Evolutionary conservation across 306 rosid genomes (phyloP).

Genomic region (Lathyrus oleraceus): DNA sequence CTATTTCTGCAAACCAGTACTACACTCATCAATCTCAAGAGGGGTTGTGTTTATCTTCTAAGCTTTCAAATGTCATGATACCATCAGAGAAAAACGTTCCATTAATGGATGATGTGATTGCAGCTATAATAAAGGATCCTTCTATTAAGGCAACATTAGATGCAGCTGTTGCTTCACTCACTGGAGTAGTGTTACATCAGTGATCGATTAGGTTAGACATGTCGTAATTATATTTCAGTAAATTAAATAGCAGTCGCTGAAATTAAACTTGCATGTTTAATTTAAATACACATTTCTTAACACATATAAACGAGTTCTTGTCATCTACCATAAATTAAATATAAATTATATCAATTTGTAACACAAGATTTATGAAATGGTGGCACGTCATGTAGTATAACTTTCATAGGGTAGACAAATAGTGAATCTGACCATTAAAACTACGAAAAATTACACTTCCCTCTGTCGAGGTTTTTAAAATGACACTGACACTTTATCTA

Average conservation of each 20-base stretch:
- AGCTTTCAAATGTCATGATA: background rate
- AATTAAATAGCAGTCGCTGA: background rate
- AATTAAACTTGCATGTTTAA: background rate
- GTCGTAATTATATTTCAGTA: background rate
- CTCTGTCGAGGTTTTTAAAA: too few species aligned
- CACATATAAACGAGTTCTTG: background rate
- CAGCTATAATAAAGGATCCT: constrained; percentile 39
- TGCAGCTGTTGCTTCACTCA: constrained; percentile 37
- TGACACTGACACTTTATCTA: too few species aligned
- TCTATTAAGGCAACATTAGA: constrained; percentile 38
- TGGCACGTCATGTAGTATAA: background rate
- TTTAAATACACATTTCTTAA: background rate
- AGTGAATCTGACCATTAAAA: too few species aligned
- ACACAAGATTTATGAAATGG: background rate
- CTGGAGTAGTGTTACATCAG: background rate
- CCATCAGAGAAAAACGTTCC: constrained; percentile 6
- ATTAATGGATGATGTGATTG: constrained; percentile 34
- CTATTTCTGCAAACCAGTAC: constrained; percentile 27
- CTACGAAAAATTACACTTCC: too few species aligned
- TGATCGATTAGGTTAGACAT: background rate
- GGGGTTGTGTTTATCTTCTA: constrained; percentile 12
- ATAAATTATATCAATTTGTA: background rate
- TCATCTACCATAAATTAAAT: background rate
- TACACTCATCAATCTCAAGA: constrained; percentile 14
- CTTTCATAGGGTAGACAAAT: too few species aligned